Percentiles rank a stretch among this genome's conserved stretches.
These are phyloP conservation scores for Pseudomicrostroma phylloplanum DNA, from an alignment of 1,284 basidiomycete genomes.

Conservation along the genomic window DNA sequence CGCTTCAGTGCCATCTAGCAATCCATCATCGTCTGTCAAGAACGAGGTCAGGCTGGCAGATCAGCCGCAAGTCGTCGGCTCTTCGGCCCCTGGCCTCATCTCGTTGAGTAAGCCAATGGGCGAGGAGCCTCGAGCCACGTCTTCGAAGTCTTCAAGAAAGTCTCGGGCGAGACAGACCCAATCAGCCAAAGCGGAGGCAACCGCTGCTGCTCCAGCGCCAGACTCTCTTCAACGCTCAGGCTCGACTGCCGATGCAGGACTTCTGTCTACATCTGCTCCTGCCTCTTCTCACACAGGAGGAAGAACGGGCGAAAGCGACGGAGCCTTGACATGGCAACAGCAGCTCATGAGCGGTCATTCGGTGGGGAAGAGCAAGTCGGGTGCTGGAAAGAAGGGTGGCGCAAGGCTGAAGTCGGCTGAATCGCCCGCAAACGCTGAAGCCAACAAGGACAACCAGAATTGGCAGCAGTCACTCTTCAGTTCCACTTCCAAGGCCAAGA, in stretches of 20 bases:
- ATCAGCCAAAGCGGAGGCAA: neutral
- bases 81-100: neutral
- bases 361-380: conserved; percentile 13
- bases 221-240: no score
- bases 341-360: conserved; percentile 27
- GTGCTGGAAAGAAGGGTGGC: neutral
- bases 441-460: conserved; percentile 14
- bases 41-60: neutral
- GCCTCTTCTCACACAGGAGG: neutral
- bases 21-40: neutral
- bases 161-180: neutral
- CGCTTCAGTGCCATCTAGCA: neutral
- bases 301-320: conserved; percentile 9
- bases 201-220: neutral
- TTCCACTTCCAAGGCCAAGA: conserved; percentile 21
- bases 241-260: conserved; percentile 1
- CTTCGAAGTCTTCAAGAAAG: neutral
- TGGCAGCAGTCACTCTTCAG: conserved; percentile 39
- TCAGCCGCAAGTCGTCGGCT: neutral
- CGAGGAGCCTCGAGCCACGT: neutral
- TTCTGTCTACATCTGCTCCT: neutral
- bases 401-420: neutral
- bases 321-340: conserved; percentile 36
- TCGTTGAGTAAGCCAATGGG: conserved; percentile 1
- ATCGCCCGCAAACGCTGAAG: neutral